phyloP scores from a whole-genome alignment of 2,329 filamentous ascomycete genomes.

The Scedosporium aurantiacum region DNA sequence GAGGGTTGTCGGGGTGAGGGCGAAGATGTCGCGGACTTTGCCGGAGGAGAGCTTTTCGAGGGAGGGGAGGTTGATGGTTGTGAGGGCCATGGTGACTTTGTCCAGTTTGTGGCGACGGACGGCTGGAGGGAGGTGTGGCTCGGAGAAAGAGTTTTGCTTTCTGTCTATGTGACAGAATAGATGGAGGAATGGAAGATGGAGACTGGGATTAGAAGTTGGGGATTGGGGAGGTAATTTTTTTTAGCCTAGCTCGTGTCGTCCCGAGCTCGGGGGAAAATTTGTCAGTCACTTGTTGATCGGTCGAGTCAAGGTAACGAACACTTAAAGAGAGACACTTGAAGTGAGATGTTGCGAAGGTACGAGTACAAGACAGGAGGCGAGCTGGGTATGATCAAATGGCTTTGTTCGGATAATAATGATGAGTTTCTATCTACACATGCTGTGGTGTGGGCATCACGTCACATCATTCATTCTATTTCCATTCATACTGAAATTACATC shows the following conservation, averaged over 20 bases:
- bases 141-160: neutral
- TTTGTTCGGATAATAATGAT: too few species aligned
- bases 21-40: constrained; percentile 77
- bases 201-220: neutral
- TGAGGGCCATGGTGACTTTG: constrained; percentile 14
- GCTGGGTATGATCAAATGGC: too few species aligned
- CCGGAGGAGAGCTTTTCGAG: constrained; percentile 27
- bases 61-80: constrained; percentile 19
- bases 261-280: neutral
- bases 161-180: neutral
- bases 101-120: neutral
- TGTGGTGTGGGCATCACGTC: too few species aligned
- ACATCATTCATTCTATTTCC: too few species aligned
- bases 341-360: too few species aligned
- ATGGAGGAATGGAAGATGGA: neutral
- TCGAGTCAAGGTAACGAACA: too few species aligned
- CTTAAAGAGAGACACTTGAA: too few species aligned
- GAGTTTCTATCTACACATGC: too few species aligned
- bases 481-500: too few species aligned
- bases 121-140: neutral
- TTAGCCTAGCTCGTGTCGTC: neutral
- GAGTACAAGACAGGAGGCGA: too few species aligned
- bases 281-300: neutral
- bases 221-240: neutral
- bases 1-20: constrained; percentile 48